These are phyloP conservation scores for Fusarium decemcellulare DNA, from an alignment of 2,329 filamentous ascomycete genomes.

Conservation along the genomic window DNA sequence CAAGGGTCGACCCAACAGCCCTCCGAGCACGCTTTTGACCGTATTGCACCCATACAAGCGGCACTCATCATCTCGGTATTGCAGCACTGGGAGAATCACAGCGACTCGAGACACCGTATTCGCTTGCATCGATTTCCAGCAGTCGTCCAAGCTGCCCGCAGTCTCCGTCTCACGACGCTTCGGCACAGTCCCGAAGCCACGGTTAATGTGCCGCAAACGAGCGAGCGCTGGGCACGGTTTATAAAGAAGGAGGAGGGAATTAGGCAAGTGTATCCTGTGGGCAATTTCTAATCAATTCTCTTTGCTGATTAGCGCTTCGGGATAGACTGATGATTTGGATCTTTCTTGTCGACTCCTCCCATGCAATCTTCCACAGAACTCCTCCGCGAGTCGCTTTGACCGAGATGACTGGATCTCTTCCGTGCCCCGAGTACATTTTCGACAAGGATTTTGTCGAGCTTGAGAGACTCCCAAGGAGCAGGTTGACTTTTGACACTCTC, in stretches of 20 bases:
- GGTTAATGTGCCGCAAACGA: no score
- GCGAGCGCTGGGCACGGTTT: background rate
- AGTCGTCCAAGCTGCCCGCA: background rate
- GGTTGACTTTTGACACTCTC: no score
- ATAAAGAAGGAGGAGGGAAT: background rate
- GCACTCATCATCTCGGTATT: background rate
- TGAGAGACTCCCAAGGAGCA: background rate
- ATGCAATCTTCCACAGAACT: slow-evolving; percentile 1
- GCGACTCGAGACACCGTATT: background rate
- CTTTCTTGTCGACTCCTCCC: slow-evolving; percentile 12
- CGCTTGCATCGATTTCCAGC: background rate
- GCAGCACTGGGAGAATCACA: slow-evolving; percentile 5
- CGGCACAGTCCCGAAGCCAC: no score
- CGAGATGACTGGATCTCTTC: slow-evolving; percentile 3
- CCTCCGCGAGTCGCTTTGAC: background rate
- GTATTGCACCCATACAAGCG: slow-evolving; percentile 1
- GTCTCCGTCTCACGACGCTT: background rate
- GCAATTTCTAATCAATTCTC: no score
- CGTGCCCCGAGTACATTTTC: background rate
- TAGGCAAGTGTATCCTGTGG: background rate
- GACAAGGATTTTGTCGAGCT: background rate
- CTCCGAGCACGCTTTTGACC: background rate
- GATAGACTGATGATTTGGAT: slow-evolving; percentile 4
- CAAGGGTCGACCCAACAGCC: background rate
- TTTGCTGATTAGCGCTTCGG: background rate